phyloP scores from a whole-genome alignment of 2,329 filamentous ascomycete genomes.

The Aspergillus thermomutatus region DNA sequence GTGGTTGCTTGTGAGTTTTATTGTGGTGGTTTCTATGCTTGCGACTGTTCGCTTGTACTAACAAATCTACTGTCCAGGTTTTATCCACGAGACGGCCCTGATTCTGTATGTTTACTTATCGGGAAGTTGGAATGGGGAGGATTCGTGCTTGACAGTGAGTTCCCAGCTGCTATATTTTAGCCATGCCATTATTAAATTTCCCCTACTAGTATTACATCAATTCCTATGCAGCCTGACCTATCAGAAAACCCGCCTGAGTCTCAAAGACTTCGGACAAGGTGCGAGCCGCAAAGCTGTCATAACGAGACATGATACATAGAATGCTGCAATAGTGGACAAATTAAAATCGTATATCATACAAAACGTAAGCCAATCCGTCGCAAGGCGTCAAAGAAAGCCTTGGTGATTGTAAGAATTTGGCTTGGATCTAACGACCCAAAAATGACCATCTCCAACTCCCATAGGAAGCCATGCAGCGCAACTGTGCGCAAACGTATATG shows the following conservation, averaged over 20 bases:
- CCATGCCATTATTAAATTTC: not conserved
- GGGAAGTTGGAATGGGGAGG: slow-evolving; percentile 39
- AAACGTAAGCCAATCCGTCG: not conserved
- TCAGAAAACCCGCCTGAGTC: not conserved
- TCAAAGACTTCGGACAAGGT: not conserved
- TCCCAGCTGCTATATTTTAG: not conserved
- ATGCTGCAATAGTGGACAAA: slow-evolving; percentile 6
- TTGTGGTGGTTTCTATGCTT: not conserved
- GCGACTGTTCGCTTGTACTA: not conserved
- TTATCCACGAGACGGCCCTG: slow-evolving; percentile 45
- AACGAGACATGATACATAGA: not conserved
- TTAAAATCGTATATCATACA: slow-evolving; percentile 12
- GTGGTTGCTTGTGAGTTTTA: slow-evolving; percentile 76
- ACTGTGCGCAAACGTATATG: slow-evolving; percentile 3
- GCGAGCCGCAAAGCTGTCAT: not conserved
- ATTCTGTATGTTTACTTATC: slow-evolving; percentile 47
- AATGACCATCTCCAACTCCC: not conserved
- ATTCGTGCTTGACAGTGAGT: slow-evolving; percentile 46
- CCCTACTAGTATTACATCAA: slow-evolving; percentile 43
- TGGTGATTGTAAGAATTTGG: not conserved
- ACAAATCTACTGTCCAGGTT: slow-evolving; percentile 26
- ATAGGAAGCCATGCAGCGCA: not conserved
- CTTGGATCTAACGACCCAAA: not conserved
- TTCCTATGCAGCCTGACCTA: slow-evolving; percentile 35
- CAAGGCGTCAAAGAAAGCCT: not conserved